Base-by-base conservation (phyloP, 768 basidiomycete genomes). In the Mrakia blollopis region DNA sequence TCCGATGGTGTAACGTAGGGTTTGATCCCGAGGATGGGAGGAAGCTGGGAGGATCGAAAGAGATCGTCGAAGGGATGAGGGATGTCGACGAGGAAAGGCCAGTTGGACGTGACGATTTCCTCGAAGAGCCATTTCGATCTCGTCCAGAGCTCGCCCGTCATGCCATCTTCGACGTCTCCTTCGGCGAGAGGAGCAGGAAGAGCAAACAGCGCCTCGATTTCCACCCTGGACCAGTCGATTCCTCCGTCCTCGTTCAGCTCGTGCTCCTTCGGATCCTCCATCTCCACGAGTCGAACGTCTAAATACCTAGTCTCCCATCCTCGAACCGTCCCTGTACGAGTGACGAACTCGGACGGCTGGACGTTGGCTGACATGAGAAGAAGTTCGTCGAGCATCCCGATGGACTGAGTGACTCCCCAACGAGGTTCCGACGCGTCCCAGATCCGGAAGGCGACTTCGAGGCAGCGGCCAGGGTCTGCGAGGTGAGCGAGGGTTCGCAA, bases 381-480 rank as follows among this genome's bases (percentile, higher is more conserved):
- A 0, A 75, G 35, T 13, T 37, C 35, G 47, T 67, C 23, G 47
- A 75, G 61, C 65, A 63, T 68, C 2, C 10, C 63, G 32, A 30
- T 14, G 23, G 32, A 4, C 23, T 62, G 74, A 10, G 23, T 39
- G 32, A 63, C 50, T 3, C 65, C 65, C 74, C 74, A 75, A 5
- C 74, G 63, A 5, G 32, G n/a, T 18, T 44, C 60, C 14, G 63
- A 32, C 25, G 74, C 63, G 18, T 68, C 63, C 74, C 74, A 75
- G 61, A 75, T 23, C 9, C 74, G 74, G 50, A 72, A 37, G 35
- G 35, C 32, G 47, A 75, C 21, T 37, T 39, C 50, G 35, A 37
- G 50, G 50, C 23, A n/a, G 4, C 28, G 18, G 13, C 54, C 50
- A 5, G 50, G 54, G 23, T 60, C 50, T 11, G 7, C 30, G 28